A percentile compares a stretch with the other conserved stretches of the same genome.
phyloP scores from a whole-genome alignment of 768 basidiomycete species.

The Naematelia aurantialba region DNA sequence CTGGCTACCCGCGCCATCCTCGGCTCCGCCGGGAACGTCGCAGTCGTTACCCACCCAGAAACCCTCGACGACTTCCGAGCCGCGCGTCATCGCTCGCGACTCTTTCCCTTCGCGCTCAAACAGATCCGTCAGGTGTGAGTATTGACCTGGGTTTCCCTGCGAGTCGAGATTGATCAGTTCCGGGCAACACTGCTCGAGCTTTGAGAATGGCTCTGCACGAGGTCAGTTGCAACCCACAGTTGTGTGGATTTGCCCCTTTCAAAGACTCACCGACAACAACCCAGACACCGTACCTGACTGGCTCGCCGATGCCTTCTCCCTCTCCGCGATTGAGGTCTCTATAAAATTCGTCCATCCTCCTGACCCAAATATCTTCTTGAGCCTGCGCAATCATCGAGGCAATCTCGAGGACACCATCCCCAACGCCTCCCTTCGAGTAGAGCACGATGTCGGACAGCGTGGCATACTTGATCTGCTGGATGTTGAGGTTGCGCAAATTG shows the following conservation, averaged over 20 bases:
- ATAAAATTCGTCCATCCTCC: slow-evolving; percentile 39
- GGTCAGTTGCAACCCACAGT: background rate
- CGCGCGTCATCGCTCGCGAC: slow-evolving; percentile 36
- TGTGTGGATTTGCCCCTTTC: background rate
- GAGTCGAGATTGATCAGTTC: slow-evolving; percentile 43
- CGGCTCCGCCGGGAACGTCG: slow-evolving; percentile 33
- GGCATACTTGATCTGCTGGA: slow-evolving; percentile 51
- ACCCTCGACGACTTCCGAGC: slow-evolving; percentile 44
- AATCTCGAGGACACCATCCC: slow-evolving; percentile 38
- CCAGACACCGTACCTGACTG: slow-evolving; percentile 49
- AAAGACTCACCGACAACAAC: slow-evolving; percentile 41
- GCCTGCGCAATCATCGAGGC: slow-evolving; percentile 46
- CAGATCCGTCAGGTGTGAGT: slow-evolving; percentile 37
- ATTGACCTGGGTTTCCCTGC: slow-evolving; percentile 14
- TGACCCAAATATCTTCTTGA: slow-evolving; percentile 41
- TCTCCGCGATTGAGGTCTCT: slow-evolving; percentile 4
- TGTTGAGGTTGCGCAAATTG: slow-evolving; percentile 47
- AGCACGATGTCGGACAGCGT: slow-evolving; percentile 50
- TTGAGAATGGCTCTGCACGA: slow-evolving; percentile 44
- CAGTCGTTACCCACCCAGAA: slow-evolving; percentile 47
- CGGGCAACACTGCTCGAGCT: slow-evolving; percentile 36
- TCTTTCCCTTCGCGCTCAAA: slow-evolving; percentile 45
- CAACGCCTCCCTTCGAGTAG: slow-evolving; percentile 39
- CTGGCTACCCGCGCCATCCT: slow-evolving; percentile 19
- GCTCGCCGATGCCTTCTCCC: slow-evolving; percentile 34